These are phyloP conservation scores for Plasmodium knowlesi DNA, from an alignment of 169 alveolate species.

Conservation along the genomic window DNA sequence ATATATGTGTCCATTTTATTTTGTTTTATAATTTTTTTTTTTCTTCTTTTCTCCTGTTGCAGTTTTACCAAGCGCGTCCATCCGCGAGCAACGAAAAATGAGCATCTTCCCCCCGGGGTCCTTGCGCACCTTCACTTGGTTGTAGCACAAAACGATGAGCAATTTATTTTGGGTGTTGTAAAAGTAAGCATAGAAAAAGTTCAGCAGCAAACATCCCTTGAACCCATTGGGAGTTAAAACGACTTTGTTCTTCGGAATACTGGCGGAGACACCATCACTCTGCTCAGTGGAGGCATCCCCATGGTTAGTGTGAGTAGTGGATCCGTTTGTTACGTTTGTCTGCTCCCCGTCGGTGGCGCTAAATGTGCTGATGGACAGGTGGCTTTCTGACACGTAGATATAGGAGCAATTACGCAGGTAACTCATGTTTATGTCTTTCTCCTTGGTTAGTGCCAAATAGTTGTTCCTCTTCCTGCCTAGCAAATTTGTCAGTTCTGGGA, in stretches of 20 bases:
- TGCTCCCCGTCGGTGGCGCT: not conserved
- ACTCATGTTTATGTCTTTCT: conserved; percentile 39
- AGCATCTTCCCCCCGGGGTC: conserved; percentile 13
- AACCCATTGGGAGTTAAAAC: conserved; percentile 38
- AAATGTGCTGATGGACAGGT: conserved; percentile 5
- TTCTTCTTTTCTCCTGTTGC: not conserved
- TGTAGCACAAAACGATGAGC: conserved; percentile 50
- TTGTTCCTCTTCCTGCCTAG: conserved; percentile 33
- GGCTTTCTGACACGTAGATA: conserved; percentile 24
- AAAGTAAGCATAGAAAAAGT: conserved; percentile 53
- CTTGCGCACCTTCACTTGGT: conserved; percentile 3
- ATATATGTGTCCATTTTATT: not conserved
- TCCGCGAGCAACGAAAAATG: not conserved
- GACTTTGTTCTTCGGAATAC: not conserved
- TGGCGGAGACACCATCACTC: not conserved
- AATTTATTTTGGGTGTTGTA: conserved; percentile 46
- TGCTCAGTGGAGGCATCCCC: not conserved
- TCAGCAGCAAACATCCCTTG: conserved; percentile 39
- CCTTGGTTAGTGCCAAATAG: conserved; percentile 45
- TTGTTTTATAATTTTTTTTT: not conserved
- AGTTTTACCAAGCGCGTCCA: conserved; percentile 31
- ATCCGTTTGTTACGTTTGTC: not conserved
- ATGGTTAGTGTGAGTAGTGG: not conserved
- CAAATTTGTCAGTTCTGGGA: not conserved
- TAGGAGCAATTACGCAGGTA: conserved; percentile 24